Percentiles rank a stretch among this genome's conserved stretches.
Evolutionary conservation across 768 basidiomycete species (phyloP).

Genomic region (Boletellus emodensis): DNA sequence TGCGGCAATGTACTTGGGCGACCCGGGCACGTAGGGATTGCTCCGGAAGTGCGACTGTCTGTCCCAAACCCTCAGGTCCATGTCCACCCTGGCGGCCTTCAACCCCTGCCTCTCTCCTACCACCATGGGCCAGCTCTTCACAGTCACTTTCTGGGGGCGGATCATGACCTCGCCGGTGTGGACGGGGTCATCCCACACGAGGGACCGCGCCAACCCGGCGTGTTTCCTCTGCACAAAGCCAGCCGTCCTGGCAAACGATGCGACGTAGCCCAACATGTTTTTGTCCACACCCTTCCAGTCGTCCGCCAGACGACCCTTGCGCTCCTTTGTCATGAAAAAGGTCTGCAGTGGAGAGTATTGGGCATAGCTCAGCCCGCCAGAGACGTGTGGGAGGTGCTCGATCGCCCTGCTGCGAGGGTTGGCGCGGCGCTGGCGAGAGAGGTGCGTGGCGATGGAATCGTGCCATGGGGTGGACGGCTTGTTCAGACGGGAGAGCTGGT

Average conservation of each 20-base stretch:
- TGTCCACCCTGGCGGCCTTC: slow-evolving; percentile 33
- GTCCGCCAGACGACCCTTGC: slow-evolving; percentile 58
- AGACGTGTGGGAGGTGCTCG: slow-evolving; percentile 61
- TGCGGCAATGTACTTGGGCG: slow-evolving; percentile 42
- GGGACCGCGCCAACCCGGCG: slow-evolving; percentile 10
- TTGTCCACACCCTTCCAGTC: slow-evolving; percentile 14
- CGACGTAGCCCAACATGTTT: slow-evolving; percentile 17
- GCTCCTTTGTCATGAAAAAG: slow-evolving; percentile 44
- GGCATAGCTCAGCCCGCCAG: slow-evolving; percentile 60
- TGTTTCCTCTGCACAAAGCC: slow-evolving; percentile 18
- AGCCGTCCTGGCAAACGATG: slow-evolving; percentile 32
- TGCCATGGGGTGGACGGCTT: slow-evolving; percentile 24
- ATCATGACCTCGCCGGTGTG: slow-evolving; percentile 29
- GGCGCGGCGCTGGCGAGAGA: slow-evolving; percentile 23
- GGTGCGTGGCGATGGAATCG: slow-evolving; percentile 17
- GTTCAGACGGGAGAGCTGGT: slow-evolving; percentile 24
- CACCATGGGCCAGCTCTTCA: slow-evolving; percentile 40
- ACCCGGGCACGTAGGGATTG: slow-evolving; percentile 50
- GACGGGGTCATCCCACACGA: slow-evolving; percentile 30
- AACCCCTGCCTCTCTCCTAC: slow-evolving; percentile 44
- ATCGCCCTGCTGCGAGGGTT: slow-evolving; percentile 36
- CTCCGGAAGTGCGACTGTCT: slow-evolving; percentile 29
- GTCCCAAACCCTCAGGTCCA: slow-evolving; percentile 30
- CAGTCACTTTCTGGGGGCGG: slow-evolving; percentile 23
- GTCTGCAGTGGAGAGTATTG: slow-evolving; percentile 52